These are phyloP conservation scores for Amphibolis antarctica DNA, from an alignment of 106 monocot species.

Conservation along the genomic window DNA sequence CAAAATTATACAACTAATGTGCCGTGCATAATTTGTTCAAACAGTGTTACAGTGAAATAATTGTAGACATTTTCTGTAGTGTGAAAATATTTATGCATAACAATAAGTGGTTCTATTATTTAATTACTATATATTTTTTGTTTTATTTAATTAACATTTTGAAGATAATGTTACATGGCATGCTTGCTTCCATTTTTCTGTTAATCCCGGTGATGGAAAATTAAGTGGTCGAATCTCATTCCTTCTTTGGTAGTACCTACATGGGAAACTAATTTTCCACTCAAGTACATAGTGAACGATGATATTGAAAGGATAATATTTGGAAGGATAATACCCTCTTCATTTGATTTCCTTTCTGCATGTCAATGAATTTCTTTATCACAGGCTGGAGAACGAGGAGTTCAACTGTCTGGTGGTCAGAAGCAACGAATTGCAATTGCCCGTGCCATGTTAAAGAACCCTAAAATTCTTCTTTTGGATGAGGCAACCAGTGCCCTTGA, in stretches of 20 bases:
- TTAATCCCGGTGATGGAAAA: too few relatives aligned
- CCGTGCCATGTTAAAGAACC: conserved; percentile 93
- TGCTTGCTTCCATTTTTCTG: too few relatives aligned
- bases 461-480: conserved; percentile 93
- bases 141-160: not conserved
- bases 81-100: not conserved
- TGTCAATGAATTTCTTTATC: not conserved
- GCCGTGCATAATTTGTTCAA: too few relatives aligned
- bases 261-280: too few relatives aligned
- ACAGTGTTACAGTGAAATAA: not conserved
- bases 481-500: conserved; percentile 96
- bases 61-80: not conserved
- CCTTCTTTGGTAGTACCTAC: too few relatives aligned
- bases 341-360: too few relatives aligned
- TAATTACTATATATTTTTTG: not conserved
- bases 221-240: too few relatives aligned
- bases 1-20: too few relatives aligned
- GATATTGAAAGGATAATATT: too few relatives aligned
- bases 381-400: conserved; percentile 87
- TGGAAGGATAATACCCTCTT: too few relatives aligned
- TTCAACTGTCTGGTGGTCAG: conserved; percentile 95
- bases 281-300: too few relatives aligned
- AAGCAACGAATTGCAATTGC: conserved; percentile 97
- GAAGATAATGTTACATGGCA: too few relatives aligned
- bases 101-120: not conserved